These are phyloP conservation scores for Centella asiatica DNA, from an alignment of 129 eudicot genomes.

Conservation along the genomic window DNA sequence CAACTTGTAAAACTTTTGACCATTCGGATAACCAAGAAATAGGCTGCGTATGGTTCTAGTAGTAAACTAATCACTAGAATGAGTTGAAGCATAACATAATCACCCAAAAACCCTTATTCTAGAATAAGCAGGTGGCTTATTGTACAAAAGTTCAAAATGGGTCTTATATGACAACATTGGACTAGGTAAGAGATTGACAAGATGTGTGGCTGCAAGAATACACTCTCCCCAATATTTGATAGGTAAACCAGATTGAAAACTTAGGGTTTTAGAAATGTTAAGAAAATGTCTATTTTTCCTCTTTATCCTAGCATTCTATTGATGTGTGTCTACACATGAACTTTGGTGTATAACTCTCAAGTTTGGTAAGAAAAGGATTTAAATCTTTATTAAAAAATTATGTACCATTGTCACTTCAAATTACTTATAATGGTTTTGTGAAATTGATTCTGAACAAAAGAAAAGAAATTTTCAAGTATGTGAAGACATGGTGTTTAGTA, in stretches of 20 bases:
- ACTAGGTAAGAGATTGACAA: conserved; percentile 14
- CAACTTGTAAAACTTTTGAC: conserved; percentile 11
- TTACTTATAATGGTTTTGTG: background rate
- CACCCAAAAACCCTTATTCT: conserved; percentile 16
- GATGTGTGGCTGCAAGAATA: background rate
- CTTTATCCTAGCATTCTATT: conserved; percentile 20
- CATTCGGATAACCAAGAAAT: conserved; percentile 14
- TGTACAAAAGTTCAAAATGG: background rate
- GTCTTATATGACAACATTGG: background rate
- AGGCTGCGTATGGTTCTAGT: background rate
- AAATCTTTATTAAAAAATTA: background rate
- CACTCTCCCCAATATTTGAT: conserved; percentile 10
- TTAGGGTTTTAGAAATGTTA: conserved; percentile 8
- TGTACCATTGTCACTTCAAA: conserved; percentile 12
- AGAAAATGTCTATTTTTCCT: conserved; percentile 11
- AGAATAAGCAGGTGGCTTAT: background rate
- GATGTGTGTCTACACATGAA: conserved; percentile 6
- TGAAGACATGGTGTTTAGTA: conserved; percentile 1
- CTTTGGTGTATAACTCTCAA: background rate
- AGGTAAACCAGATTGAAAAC: background rate
- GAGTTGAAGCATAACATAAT: background rate
- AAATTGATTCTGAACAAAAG: conserved; percentile 5
- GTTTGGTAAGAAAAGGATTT: background rate
- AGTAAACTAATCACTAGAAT: background rate
- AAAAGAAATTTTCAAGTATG: background rate